These are phyloP conservation scores for Debaryomycetaceae sp. DNA, from an alignment of 1,139 yeast species.

Conservation along the genomic window DNA sequence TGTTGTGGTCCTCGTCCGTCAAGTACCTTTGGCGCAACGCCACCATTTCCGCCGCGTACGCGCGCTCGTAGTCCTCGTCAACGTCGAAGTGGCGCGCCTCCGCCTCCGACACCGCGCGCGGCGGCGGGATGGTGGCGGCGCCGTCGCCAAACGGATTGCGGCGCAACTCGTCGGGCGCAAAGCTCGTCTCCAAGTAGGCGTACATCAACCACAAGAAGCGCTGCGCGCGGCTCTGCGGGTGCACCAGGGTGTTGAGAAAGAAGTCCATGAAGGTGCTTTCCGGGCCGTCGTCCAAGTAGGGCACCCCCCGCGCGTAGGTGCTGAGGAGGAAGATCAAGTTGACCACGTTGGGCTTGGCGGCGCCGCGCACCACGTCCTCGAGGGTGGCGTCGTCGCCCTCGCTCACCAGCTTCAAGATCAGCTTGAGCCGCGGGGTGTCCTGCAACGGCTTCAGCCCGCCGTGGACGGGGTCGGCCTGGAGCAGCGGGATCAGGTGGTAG, in stretches of 20 bases:
- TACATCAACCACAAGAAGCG: conserved; percentile 83
- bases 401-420: conserved; percentile 78
- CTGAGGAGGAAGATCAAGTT: conserved; percentile 74
- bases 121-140: conserved; percentile 40
- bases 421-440: conserved; percentile 90
- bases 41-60: conserved; percentile 69
- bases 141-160: conserved; percentile 61
- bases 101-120: conserved; percentile 36
- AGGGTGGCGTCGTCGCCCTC: conserved; percentile 41
- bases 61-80: conserved; percentile 68
- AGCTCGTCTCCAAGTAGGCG: conserved; percentile 71
- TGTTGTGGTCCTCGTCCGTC: conserved; percentile 40
- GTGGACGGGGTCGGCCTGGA: conserved; percentile 62
- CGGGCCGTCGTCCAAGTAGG: conserved; percentile 17
- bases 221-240: conserved; percentile 61
- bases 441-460: conserved; percentile 70
- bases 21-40: conserved; percentile 56
- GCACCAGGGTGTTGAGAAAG: conserved; percentile 49
- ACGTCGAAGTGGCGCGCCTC: conserved; percentile 47
- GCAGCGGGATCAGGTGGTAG: conserved; percentile 86
- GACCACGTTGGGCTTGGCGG: conserved; percentile 52
- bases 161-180: conserved; percentile 48
- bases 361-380: conserved; percentile 36
- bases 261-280: conserved; percentile 54
- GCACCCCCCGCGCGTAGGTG: conserved; percentile 52